Base-by-base conservation (phyloP, 2,329 filamentous ascomycete genomes). In the Kalmusia sp. region DNA sequence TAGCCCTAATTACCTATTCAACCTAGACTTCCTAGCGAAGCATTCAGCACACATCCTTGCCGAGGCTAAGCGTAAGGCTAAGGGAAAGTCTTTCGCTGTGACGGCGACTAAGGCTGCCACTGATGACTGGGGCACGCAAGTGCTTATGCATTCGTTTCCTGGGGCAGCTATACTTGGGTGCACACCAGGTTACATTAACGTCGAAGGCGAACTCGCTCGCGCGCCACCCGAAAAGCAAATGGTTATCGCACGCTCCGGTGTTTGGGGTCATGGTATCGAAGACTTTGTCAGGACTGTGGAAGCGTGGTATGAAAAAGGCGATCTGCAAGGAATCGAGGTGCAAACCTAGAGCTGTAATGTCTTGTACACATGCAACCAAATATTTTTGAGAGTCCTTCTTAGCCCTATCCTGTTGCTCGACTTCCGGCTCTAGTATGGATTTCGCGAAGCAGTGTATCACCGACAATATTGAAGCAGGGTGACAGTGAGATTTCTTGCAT, bases 211-310 rank as follows among this genome's bases (percentile, higher is more conserved):
- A n/a, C n/a, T 61, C n/a, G 61, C 60, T 46, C 30, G 44, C 1
- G 48, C 48, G 17, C 56, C 56, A 7, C 58, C 60, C 2, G 58
- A 65, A 49, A 51, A 49, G 47, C 52, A 59, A 47, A 55, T 54
- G 54, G 43, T 54, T 2, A 50, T 62, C 17, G 60, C 57, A 15
- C 43, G 57, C 2, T 58, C 54, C 31, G 58, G 55, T 12, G 50
- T 63, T 39, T 63, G 60, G 60, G 60, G 60, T 4, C 43, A 51
- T 31, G 58, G 60, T 1, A 58, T 64, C 50, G 62, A 63, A 39
- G 39, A 59, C 39, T 63, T 61, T 40, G 22, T 57, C 2, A 9
- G 27, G n/a, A 22, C 58, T 35, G 12, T 62, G n/a, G 58, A 63
- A 28, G 47, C 19, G 6, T 64, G 60, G 62, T 47, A 48, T 8